Evolutionary conservation across 164 flowering plant genomes (phyloP), one percentile per base, ranked within the genome.

Genomic region (Stephania cephalantha): DNA sequence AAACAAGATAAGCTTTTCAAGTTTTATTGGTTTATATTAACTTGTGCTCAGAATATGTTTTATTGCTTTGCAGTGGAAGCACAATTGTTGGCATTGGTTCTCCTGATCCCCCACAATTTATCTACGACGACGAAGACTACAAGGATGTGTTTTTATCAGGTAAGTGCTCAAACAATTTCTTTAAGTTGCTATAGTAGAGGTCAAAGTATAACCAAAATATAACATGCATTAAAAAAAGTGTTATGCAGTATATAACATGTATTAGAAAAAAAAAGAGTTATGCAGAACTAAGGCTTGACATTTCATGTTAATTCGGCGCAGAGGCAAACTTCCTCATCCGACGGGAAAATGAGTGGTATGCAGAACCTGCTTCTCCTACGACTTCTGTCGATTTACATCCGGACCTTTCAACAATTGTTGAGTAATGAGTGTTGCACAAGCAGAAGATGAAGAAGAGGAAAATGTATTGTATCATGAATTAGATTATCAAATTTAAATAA

Each of bases 41-140:
- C 30, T 66, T 7, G 30, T 66, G 69, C 61, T 42, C 42, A 30
- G 12, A 30, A 30, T 46, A 12, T 71, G 73, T 50, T 18, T 71
- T 35, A 55, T 20, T 71, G 10, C 35, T 11, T 1, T 90, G 86
- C 88, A 95, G 97, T 81, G 97, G 99, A 80, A 95, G 97, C 90
- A 93, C 99, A 30, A 93, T 95, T 73, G 92, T 95, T 48, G 99
- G 99, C 17, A 82, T 95, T 71, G 97, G 99, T 69, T 91, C 97
- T 67, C 94, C 97, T 52, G 97, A 95, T 75, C 99, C 99, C 22
- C 99, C 99, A 7, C 90, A 88, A 73, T 93, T 95, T 81, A 45
- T 95, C 48, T 90, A 93, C 58, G 97, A 93, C 70, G 99, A 93
- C 3, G 94, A 91, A 22, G 96, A 90, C n/a, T 90, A 90, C 82